These are phyloP conservation scores for Acacia acuminata DNA, from an alignment of 306 rosid species.

Conservation along the genomic window DNA sequence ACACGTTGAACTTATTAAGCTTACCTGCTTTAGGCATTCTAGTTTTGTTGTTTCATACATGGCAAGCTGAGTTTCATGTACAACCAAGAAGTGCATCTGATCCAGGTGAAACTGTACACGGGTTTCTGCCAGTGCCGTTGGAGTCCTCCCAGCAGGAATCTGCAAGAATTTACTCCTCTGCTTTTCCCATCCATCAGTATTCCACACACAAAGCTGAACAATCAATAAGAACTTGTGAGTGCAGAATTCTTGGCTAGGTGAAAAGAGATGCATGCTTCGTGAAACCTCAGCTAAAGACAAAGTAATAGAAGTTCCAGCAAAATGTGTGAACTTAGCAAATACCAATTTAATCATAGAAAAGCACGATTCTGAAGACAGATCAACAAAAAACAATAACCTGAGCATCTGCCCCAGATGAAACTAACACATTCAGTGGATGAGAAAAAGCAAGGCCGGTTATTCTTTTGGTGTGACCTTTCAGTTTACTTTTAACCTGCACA, in stretches of 20 bases:
- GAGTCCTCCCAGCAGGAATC: slow-evolving; percentile 81
- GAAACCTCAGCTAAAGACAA: slow-evolving; percentile 23
- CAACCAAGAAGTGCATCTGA: slow-evolving; percentile 82
- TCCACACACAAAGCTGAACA: slow-evolving; percentile 87
- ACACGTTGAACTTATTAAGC: slow-evolving; percentile 10
- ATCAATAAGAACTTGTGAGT: slow-evolving; percentile 1
- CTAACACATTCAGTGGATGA: slow-evolving; percentile 75
- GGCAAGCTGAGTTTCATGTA: slow-evolving; percentile 97
- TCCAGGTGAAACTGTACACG: slow-evolving; percentile 99
- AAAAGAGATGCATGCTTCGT: slow-evolving; percentile 13
- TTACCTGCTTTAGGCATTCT: slow-evolving; percentile 79
- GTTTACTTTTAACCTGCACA: slow-evolving; percentile 93
- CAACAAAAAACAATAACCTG: slow-evolving; percentile 56
- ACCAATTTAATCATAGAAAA: slow-evolving; percentile 19
- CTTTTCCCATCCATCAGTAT: slow-evolving; percentile 94
- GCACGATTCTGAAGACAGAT: slow-evolving; percentile 15
- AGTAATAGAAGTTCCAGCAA: neutral
- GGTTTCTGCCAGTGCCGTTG: slow-evolving; percentile 81
- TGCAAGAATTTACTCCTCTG: slow-evolving; percentile 79
- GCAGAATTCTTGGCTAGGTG: neutral
- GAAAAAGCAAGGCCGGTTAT: slow-evolving; percentile 96
- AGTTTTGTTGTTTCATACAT: slow-evolving; percentile 85
- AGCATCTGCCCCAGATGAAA: slow-evolving; percentile 97
- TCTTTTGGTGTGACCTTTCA: slow-evolving; percentile 93
- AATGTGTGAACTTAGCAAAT: neutral